A percentile compares a stretch with the other conserved stretches of the same genome.
Conservation (phyloP, 106 monocot species). For the Vanilla planifolia region DNA sequence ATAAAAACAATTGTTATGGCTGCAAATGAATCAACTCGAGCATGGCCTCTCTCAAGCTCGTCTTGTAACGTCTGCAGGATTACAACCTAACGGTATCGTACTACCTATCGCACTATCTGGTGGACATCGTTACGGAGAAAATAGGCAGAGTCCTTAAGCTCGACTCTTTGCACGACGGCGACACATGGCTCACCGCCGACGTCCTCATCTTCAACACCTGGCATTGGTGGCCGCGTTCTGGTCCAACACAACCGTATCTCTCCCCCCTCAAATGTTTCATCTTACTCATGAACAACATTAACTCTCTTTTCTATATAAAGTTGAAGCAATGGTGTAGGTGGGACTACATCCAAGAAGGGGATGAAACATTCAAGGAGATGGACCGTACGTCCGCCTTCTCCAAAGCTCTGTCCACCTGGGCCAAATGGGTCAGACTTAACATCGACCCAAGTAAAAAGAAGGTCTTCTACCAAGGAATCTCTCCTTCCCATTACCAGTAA, state of each 20-base stretch:
- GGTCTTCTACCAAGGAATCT: slow-evolving; percentile 38
- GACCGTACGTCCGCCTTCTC: slow-evolving; percentile 27
- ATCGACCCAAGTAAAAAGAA: slow-evolving; percentile 22
- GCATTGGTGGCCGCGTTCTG: slow-evolving; percentile 48
- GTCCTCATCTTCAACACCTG: slow-evolving; percentile 52
- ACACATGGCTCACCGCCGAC: slow-evolving; percentile 24
- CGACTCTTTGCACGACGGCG: slow-evolving; percentile 16
- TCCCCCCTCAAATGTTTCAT: neutral
- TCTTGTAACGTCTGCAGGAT: slow-evolving; percentile 18
- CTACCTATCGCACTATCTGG: slow-evolving; percentile 35
- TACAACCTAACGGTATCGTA: slow-evolving; percentile 37
- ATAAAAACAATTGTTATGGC: neutral
- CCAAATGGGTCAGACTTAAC: slow-evolving; percentile 39
- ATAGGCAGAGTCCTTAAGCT: slow-evolving; percentile 37
- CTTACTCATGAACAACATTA: neutral
- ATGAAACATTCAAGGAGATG: slow-evolving; percentile 30
- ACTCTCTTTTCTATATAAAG: neutral
- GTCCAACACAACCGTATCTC: slow-evolving; percentile 24
- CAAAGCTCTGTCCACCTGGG: slow-evolving; percentile 47
- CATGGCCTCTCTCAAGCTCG: neutral
- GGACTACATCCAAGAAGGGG: slow-evolving; percentile 49
- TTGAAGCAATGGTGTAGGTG: slow-evolving; percentile 39
- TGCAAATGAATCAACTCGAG: neutral
- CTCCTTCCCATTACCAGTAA: slow-evolving; percentile 38
- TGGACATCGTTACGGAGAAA: slow-evolving; percentile 23